Conservation (phyloP, 2,329 filamentous ascomycete species). For the Hortaea werneckii region DNA sequence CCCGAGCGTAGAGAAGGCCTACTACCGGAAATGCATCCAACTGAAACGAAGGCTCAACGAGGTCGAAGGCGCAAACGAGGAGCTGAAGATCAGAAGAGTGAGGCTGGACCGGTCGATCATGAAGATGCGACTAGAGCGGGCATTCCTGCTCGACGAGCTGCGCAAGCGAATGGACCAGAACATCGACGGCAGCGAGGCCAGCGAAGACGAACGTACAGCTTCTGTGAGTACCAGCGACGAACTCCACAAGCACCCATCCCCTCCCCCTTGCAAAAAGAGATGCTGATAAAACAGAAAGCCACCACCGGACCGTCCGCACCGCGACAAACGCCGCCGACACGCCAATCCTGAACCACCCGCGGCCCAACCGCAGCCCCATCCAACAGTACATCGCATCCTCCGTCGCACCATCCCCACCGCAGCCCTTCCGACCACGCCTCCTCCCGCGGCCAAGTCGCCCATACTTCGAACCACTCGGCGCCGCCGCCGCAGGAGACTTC, state of each 20-base stretch:
- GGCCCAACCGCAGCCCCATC: slow-evolving; percentile 5
- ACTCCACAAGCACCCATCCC: neutral
- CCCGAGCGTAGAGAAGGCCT: slow-evolving; percentile 89
- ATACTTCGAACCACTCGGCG: too few species aligned
- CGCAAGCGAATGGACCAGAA: slow-evolving; percentile 39
- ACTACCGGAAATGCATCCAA: slow-evolving; percentile 92
- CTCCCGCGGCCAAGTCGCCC: too few species aligned
- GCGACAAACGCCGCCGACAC: slow-evolving; percentile 19
- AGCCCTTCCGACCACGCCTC: slow-evolving; percentile 1
- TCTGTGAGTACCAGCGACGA: slow-evolving; percentile 8
- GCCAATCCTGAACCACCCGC: neutral
- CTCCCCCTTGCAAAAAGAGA: neutral
- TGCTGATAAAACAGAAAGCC: slow-evolving; percentile 4
- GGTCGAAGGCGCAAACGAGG: slow-evolving; percentile 84
- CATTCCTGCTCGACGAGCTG: slow-evolving; percentile 44
- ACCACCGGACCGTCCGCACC: slow-evolving; percentile 21
- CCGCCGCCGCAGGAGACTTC: too few species aligned
- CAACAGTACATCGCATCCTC: slow-evolving; percentile 3
- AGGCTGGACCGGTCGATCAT: slow-evolving; percentile 78
- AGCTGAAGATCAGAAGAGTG: slow-evolving; percentile 65
- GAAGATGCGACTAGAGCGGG: slow-evolving; percentile 81
- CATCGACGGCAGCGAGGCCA: slow-evolving; percentile 30
- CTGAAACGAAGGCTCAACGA: slow-evolving; percentile 85
- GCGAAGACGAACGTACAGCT: slow-evolving; percentile 21
- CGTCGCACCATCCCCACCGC: slow-evolving; percentile 4